Percentiles rank a stretch among this genome's conserved stretches.
Evolutionary conservation across 192 early-diverging fungal genomes (phyloP).

Genomic region (Kappamyces sp.): DNA sequence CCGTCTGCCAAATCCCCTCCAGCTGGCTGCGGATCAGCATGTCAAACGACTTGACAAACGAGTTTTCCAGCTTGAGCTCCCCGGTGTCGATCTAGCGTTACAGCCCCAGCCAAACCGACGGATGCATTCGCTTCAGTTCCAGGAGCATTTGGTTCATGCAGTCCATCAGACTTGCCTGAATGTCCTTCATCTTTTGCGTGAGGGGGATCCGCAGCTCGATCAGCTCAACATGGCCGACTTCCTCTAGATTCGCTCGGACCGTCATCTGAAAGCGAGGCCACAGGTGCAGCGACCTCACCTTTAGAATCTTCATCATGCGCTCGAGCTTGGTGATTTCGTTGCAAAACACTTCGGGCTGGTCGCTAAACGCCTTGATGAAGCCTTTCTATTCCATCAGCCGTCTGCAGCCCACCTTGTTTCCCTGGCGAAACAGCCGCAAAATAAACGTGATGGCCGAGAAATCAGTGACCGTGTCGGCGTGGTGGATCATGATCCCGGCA

Average conservation of each 20-base stretch:
- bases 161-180: conserved; percentile 77
- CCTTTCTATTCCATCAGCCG: conserved; percentile 37
- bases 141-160: conserved; percentile 72
- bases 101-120: conserved; percentile 31
- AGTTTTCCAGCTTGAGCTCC: conserved; percentile 81
- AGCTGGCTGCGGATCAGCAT: conserved; percentile 66
- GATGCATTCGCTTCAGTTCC: conserved; percentile 65
- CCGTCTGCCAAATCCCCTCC: conserved; percentile 81
- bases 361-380: conserved; percentile 93
- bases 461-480: conserved; percentile 58
- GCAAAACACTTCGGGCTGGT: conserved; percentile 73
- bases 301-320: conserved; percentile 73
- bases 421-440: conserved; percentile 68
- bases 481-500: conserved; percentile 76
- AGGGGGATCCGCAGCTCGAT: conserved; percentile 74
- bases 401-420: conserved; percentile 52
- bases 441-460: conserved; percentile 88
- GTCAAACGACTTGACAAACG: conserved; percentile 83
- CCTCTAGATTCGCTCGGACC: conserved; percentile 50
- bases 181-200: conserved; percentile 70
- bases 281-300: conserved; percentile 72
- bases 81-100: conserved; percentile 60
- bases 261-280: conserved; percentile 81
- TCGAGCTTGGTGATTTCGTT: conserved; percentile 83
- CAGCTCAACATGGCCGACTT: conserved; percentile 42